Base-by-base conservation (phyloP, 495 filamentous ascomycete genomes). In the Podospora tetraspora region DNA sequence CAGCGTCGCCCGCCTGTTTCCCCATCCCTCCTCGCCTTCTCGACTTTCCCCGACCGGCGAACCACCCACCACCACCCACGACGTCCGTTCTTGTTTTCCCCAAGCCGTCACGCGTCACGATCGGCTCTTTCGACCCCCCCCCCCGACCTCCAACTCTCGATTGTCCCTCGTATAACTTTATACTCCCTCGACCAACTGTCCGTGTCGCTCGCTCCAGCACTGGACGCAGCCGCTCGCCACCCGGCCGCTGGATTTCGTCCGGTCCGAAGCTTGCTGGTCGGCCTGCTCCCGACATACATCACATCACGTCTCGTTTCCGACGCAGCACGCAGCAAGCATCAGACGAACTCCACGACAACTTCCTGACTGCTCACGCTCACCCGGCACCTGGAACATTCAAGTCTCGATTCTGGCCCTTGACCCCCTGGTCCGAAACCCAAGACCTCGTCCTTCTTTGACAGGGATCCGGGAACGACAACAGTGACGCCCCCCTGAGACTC, bases 101-200 rank as follows among this genome's bases (percentile, higher is more conserved):
- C 37, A 16, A 52, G 16, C 43, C 43, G 43, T 68, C 70, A 71
- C 70, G 70, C 66, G 66, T 71, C 63, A 43, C 10, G 52, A 63
- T 61, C 57, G 66, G 12, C 62, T 62, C 32, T 19, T 27, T 27
- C 63, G 29, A 29, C 58, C 12, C 59, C 25, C 57, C 62, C 61
- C 60, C 65, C 3, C 69, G 66, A 64, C 66, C 22, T 65, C 37
- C 23, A 25, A 11, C 23, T 30, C 57, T 65, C 34, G 68, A 64
- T 67, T 59, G 61, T 62, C 43, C 27, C 25, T 64, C 30, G 24
- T 60, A 61, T 37, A 52, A 52, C 37, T 62, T 61, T 52, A 23
- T 29, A 23, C 60, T 32, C 57, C 27, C 37, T 34, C 22, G 19
- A 10, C 62, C 13, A 43, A 16, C 34, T 43, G 34, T 43, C 34